Evolutionary conservation across 2,329 filamentous ascomycete genomes (phyloP).

Genomic region (Botrytis deweyae): DNA sequence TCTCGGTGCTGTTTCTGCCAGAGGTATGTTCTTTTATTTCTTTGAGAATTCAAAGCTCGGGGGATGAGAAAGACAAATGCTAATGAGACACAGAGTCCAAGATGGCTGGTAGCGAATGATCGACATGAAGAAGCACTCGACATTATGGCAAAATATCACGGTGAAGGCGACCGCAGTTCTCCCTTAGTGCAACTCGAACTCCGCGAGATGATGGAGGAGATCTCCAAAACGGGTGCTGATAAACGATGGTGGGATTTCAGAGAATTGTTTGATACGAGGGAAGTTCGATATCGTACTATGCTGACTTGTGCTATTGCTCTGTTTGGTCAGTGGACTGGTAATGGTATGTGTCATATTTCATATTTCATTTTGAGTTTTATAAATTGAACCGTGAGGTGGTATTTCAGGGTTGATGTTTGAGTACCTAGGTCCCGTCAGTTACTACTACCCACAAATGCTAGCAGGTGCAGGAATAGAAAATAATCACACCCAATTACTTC

Average conservation of each 20-base stretch:
- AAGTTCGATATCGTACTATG: conserved; percentile 35
- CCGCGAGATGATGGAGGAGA: conserved; percentile 36
- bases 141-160: conserved; percentile 58
- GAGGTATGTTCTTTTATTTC: conserved; percentile 42
- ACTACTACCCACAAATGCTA: conserved; percentile 35
- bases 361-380: rapidly evolving
- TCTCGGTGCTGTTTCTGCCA: conserved; percentile 50
- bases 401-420: not conserved
- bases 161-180: conserved; percentile 40
- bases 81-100: conserved; percentile 39
- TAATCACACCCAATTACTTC: conserved; percentile 43
- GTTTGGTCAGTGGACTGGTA: conserved; percentile 41
- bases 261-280: conserved; percentile 33
- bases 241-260: conserved; percentile 40
- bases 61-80: rapidly evolving
- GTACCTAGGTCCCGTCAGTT: conserved; percentile 15
- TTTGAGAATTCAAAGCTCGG: rapidly evolving
- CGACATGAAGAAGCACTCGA: conserved; percentile 54
- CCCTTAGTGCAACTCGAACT: conserved; percentile 37
- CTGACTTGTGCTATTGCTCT: conserved; percentile 39
- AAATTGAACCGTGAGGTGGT: rapidly evolving
- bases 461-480: conserved; percentile 34
- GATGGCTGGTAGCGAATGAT: conserved; percentile 57
- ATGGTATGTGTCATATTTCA: conserved; percentile 31
- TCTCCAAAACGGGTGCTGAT: conserved; percentile 34